These are phyloP conservation scores for Pseudotsuga menziesii DNA, from an alignment of 75 land plant species.

Conservation along the genomic window DNA sequence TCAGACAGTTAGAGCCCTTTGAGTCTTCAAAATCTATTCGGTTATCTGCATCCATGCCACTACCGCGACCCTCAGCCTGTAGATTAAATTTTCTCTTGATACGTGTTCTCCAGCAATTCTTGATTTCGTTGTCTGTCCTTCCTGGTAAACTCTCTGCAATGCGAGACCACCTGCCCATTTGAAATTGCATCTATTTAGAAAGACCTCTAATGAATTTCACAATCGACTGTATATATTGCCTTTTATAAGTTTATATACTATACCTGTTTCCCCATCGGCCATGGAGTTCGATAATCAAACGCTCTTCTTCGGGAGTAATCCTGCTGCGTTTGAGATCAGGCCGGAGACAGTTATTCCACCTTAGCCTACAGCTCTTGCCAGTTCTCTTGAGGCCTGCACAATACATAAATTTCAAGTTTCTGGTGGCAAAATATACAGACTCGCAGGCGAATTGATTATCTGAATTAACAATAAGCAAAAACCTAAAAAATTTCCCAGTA, in stretches of 20 bases:
- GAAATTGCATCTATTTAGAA: too few species aligned
- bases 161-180: not conserved
- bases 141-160: constrained; percentile 5
- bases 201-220: too few species aligned
- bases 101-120: constrained; percentile 15
- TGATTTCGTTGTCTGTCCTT: constrained; percentile 16
- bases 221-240: too few species aligned
- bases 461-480: too few species aligned
- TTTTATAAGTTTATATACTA: too few species aligned
- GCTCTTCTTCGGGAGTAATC: not conserved
- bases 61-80: not conserved
- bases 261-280: constrained; percentile 2
- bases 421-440: too few species aligned
- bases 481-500: too few species aligned
- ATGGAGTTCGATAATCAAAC: not conserved
- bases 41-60: not conserved
- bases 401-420: too few species aligned
- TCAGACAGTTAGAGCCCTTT: not conserved
- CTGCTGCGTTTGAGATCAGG: not conserved
- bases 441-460: too few species aligned
- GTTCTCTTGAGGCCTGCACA: not conserved
- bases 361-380: not conserved
- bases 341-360: not conserved
- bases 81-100: constrained; percentile 9
- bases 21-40: not conserved